phyloP scores from a whole-genome alignment of 1,284 basidiomycete genomes.

The Austroboletus niveus region DNA sequence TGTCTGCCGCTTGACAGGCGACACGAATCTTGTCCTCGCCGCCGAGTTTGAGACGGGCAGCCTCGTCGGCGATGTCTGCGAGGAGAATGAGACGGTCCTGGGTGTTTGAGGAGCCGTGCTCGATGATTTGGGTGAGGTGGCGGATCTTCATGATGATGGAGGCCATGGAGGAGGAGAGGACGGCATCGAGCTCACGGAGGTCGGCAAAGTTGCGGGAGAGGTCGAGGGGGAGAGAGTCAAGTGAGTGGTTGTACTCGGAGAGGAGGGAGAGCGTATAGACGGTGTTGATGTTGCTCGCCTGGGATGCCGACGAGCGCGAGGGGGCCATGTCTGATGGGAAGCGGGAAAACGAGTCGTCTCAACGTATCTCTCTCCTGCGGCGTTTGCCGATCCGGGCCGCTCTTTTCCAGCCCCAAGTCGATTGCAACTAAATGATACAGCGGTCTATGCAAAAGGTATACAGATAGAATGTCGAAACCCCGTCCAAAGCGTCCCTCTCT shows the following conservation, averaged over 20 bases:
- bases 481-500: neutral
- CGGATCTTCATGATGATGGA: slow-evolving; percentile 79
- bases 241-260: slow-evolving; percentile 85
- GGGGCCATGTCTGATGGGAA: slow-evolving; percentile 26
- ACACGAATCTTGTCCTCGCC: slow-evolving; percentile 99
- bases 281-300: slow-evolving; percentile 38
- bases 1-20: slow-evolving; percentile 92
- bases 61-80: slow-evolving; percentile 92
- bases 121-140: slow-evolving; percentile 72
- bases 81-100: slow-evolving; percentile 85
- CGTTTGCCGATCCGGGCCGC: slow-evolving; percentile 30
- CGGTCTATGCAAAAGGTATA: slow-evolving; percentile 17
- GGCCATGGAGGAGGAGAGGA: slow-evolving; percentile 84
- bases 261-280: slow-evolving; percentile 67
- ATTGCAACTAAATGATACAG: slow-evolving; percentile 21
- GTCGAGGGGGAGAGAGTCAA: slow-evolving; percentile 92
- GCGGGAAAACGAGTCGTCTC: neutral
- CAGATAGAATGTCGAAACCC: slow-evolving; percentile 26
- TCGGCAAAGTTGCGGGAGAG: slow-evolving; percentile 94
- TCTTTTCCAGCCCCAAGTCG: no score
- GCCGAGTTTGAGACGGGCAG: slow-evolving; percentile 87
- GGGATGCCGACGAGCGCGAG: slow-evolving; percentile 26
- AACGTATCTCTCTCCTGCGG: slow-evolving; percentile 8
- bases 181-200: slow-evolving; percentile 96
- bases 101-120: slow-evolving; percentile 64